Evolutionary conservation across 202 grass and related monocot species (phyloP).

Genomic region (Setaria viridis): DNA sequence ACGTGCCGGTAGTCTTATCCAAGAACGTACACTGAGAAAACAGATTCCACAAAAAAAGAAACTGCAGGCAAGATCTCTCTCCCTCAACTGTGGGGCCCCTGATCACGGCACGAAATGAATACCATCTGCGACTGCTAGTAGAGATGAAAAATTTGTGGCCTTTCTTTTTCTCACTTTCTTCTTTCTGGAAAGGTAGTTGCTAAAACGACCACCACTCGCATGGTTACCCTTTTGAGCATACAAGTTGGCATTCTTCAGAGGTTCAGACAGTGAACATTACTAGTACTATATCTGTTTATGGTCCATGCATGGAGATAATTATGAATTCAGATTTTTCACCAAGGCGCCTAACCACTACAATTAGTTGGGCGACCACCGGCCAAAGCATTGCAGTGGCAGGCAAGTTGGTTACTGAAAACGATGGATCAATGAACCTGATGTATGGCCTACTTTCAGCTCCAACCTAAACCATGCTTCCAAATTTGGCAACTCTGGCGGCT

Average conservation of each 20-base stretch:
- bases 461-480: slow-evolving; percentile 57
- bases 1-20: slow-evolving; percentile 39
- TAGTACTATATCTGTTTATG: no score
- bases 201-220: slow-evolving; percentile 35
- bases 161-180: slow-evolving; percentile 39
- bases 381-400: background rate
- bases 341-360: slow-evolving; percentile 26
- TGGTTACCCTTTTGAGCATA: slow-evolving; percentile 8
- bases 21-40: slow-evolving; percentile 22
- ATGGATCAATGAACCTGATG: background rate
- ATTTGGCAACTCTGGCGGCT: slow-evolving; percentile 44
- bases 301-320: background rate
- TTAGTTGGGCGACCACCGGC: slow-evolving; percentile 26
- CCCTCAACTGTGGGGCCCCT: background rate
- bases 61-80: slow-evolving; percentile 10
- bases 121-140: background rate
- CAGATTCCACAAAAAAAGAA: slow-evolving; percentile 54
- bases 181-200: slow-evolving; percentile 38
- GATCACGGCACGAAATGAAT: slow-evolving; percentile 46
- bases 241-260: background rate
- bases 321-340: background rate
- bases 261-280: background rate
- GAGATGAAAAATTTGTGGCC: slow-evolving; percentile 38
- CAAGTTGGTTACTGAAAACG: slow-evolving; percentile 34
- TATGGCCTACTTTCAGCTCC: slow-evolving; percentile 50